Conservation (phyloP, 768 basidiomycete genomes). For the Macrolepiota albuminosa region DNA sequence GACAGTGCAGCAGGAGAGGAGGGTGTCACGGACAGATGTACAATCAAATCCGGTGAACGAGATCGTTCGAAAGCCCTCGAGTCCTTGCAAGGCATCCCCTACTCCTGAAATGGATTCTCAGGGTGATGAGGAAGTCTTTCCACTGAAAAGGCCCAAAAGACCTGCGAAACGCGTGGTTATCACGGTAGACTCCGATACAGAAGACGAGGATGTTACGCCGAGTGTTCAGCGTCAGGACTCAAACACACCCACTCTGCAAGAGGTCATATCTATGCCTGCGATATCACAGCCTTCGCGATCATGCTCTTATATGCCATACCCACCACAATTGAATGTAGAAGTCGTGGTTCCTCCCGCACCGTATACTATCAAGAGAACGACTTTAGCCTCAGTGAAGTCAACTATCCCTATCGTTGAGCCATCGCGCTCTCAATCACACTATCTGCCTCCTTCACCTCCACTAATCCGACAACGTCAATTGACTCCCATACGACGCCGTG, state of each 20-base stretch:
- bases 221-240: slow-evolving; percentile 10
- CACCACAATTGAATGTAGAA: slow-evolving; percentile 26
- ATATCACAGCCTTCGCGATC: slow-evolving; percentile 7
- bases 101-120: slow-evolving; percentile 12
- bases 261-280: not conserved
- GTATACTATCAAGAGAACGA: slow-evolving; percentile 23
- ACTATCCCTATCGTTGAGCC: slow-evolving; percentile 2
- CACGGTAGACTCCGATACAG: slow-evolving; percentile 43
- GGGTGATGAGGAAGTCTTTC: slow-evolving; percentile 20
- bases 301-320: slow-evolving; percentile 10
- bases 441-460: slow-evolving; percentile 25
- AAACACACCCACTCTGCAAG: slow-evolving; percentile 2
- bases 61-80: not conserved
- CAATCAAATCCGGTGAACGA: slow-evolving; percentile 28
- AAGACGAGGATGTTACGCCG: slow-evolving; percentile 16
- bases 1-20: slow-evolving; percentile 54
- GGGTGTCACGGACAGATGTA: slow-evolving; percentile 46
- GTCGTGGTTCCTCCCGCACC: slow-evolving; percentile 38
- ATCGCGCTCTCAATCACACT: slow-evolving; percentile 12
- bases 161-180: slow-evolving; percentile 22
- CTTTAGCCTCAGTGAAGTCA: slow-evolving; percentile 14
- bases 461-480: slow-evolving; percentile 52
- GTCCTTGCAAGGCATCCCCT: not conserved
- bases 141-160: slow-evolving; percentile 22
- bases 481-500: slow-evolving; percentile 57